These are phyloP conservation scores for Rossbeevera mucosa DNA, from an alignment of 768 basidiomycete species.

Conservation along the genomic window DNA sequence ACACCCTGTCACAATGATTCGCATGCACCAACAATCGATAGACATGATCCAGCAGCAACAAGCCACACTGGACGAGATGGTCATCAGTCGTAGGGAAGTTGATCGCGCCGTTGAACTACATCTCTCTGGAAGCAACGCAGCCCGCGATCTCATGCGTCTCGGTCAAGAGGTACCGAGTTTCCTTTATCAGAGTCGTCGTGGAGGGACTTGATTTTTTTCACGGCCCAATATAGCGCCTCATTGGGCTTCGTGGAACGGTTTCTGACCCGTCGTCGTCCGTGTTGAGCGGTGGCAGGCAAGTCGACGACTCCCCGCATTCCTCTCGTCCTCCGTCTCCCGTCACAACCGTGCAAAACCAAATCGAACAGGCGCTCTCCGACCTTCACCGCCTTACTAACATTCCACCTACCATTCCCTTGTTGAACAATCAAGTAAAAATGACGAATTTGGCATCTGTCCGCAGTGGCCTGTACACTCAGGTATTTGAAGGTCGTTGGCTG, in stretches of 20 bases:
- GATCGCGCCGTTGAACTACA: slow-evolving; percentile 37
- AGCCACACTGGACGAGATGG: slow-evolving; percentile 34
- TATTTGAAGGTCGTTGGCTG: slow-evolving; percentile 53
- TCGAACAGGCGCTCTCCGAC: slow-evolving; percentile 42
- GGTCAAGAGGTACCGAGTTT: slow-evolving; percentile 44
- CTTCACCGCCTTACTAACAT: slow-evolving; percentile 50
- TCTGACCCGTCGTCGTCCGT: slow-evolving; percentile 8
- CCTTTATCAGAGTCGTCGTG: background rate
- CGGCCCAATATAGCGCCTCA: slow-evolving; percentile 19
- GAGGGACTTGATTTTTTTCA: background rate
- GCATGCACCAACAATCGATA: slow-evolving; percentile 28
- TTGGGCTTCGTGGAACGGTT: slow-evolving; percentile 6
- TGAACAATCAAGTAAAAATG: slow-evolving; percentile 51
- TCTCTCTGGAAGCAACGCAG: slow-evolving; percentile 37
- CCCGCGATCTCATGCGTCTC: slow-evolving; percentile 45
- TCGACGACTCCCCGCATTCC: slow-evolving; percentile 21
- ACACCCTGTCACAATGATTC: slow-evolving; percentile 20
- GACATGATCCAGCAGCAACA: slow-evolving; percentile 27
- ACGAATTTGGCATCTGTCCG: slow-evolving; percentile 36
- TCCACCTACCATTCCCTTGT: slow-evolving; percentile 47
- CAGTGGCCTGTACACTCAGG: slow-evolving; percentile 51
- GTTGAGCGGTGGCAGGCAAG: slow-evolving; percentile 15
- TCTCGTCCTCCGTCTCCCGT: slow-evolving; percentile 22
- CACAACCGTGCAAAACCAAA: slow-evolving; percentile 33
- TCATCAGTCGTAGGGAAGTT: slow-evolving; percentile 37